These are phyloP conservation scores for Acer yangbiense DNA, from an alignment of 345 rosid genomes.

Conservation along the genomic window DNA sequence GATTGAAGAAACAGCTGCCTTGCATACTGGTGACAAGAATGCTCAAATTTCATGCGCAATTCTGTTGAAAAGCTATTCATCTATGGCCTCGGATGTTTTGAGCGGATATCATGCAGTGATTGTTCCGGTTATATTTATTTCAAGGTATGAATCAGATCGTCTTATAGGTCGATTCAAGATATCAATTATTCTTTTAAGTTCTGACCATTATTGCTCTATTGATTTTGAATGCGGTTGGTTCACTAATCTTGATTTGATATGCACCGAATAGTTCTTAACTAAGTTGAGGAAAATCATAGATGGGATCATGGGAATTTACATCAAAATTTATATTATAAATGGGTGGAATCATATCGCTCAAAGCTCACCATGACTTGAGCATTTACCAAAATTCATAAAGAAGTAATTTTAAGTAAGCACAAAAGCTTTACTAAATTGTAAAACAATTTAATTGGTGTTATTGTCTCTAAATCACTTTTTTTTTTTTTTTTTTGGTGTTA, in stretches of 20 bases:
- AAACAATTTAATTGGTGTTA: no score
- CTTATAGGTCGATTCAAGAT: not conserved
- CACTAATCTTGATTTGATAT: not conserved
- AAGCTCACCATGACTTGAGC: not conserved
- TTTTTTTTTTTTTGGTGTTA: no score
- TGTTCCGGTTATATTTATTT: conserved; percentile 79
- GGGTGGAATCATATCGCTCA: not conserved
- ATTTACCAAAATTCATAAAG: no score
- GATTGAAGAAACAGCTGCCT: conserved; percentile 80
- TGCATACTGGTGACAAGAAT: conserved; percentile 80
- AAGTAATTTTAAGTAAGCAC: no score
- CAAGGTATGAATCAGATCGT: conserved; percentile 54
- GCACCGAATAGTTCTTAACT: not conserved
- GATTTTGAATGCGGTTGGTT: not conserved
- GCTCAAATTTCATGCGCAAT: conserved; percentile 82
- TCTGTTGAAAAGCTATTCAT: conserved; percentile 77
- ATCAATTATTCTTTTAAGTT: not conserved
- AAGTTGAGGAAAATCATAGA: not conserved
- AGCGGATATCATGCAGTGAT: conserved; percentile 67
- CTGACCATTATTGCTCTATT: not conserved
- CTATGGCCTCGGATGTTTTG: conserved; percentile 74
- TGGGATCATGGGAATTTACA: not conserved
- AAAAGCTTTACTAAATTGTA: no score
- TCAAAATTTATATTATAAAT: not conserved
- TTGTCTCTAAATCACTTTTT: no score